These are phyloP conservation scores for Cyberlindnera mycetangii DNA, from an alignment of 805 yeast species.

Conservation along the genomic window DNA sequence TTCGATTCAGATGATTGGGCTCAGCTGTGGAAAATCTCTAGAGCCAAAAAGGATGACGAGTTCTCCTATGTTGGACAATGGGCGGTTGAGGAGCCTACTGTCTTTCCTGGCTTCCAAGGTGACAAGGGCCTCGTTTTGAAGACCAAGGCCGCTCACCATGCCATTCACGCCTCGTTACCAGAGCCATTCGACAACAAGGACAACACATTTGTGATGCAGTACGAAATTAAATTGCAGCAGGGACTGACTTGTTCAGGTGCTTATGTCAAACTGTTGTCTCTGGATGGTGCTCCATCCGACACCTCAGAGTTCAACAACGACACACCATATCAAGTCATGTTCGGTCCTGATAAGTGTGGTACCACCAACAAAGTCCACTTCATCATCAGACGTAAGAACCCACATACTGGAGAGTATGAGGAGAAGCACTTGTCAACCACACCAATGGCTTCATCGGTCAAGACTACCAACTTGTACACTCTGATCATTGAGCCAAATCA, in stretches of 20 bases:
- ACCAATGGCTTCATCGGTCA: constrained; percentile 52
- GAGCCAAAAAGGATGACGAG: constrained; percentile 49
- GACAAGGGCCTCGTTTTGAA: constrained; percentile 79
- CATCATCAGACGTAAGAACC: constrained; percentile 60
- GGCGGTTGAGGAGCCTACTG: constrained; percentile 62
- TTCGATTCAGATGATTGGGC: constrained; percentile 42
- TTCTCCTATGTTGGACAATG: constrained; percentile 70
- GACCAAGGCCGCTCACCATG: constrained; percentile 76
- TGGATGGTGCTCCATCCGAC: constrained; percentile 35
- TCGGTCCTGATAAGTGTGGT: constrained; percentile 94
- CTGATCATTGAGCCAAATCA: constrained; percentile 63
- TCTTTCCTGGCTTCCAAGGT: constrained; percentile 54
- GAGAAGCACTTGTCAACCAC: constrained; percentile 69
- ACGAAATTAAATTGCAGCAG: constrained; percentile 82
- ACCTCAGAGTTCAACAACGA: constrained; percentile 52
- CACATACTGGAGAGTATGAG: constrained; percentile 51
- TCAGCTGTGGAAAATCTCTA: constrained; percentile 59
- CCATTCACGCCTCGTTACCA: constrained; percentile 65
- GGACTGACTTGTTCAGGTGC: constrained; percentile 88
- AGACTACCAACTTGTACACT: constrained; percentile 69
- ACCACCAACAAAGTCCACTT: constrained; percentile 75
- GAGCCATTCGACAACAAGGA: constrained; percentile 55
- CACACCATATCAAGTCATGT: constrained; percentile 82
- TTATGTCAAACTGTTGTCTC: constrained; percentile 69
- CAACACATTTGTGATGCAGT: constrained; percentile 76